Evolutionary conservation across 208 protist species (phyloP), one percentile per base, ranked within the genome.

Genomic region (Tritrichomonas foetus): DNA sequence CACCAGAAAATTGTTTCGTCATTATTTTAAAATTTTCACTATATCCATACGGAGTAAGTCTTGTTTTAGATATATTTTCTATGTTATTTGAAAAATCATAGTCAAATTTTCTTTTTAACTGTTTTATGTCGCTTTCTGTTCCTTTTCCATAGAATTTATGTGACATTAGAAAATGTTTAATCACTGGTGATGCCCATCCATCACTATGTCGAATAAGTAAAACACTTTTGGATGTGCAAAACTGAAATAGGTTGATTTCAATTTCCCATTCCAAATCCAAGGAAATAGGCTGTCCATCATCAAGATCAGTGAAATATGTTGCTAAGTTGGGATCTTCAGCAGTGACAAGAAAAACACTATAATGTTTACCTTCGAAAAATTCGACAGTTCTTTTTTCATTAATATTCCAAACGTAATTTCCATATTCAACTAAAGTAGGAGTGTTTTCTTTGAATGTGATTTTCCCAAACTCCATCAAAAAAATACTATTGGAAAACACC

Each of bases 71-170:
- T 33, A 89, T 89, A 39, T 89, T 47, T 57, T 89, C 78, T 30
- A 82, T 82, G 22, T 82, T 50, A 47, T 47, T 27, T 3, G 47
- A 20, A 5, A 82, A n/a, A 82, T 82, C 74, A 47, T 30, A 33
- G 20, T n/a, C n/a, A 89, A 89, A 89, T 16, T 53, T 53, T 1
- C 57, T 49, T n/a, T 30, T 53, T 2, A 89, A n/a, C 16, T 89
- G 44, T 39, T 49, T 89, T 61, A 36, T 57, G 16, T 89, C 78
- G 39, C 33, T 57, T 57, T 27, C 78, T 57, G 47, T 89, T 8
- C 78, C 47, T 57, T 89, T 89, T 33, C 78, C 78, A 39, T 53
- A 53, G 36, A 89, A 89, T 33, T 61, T 53, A 39, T 89, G 78
- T 50, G 78, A 39, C 2, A 39, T 36, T 0, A 89, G 27, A 36